Evolutionary conservation across 352 stramenopile genomes (phyloP).

Genomic region (Globisporangium echinulatum): DNA sequence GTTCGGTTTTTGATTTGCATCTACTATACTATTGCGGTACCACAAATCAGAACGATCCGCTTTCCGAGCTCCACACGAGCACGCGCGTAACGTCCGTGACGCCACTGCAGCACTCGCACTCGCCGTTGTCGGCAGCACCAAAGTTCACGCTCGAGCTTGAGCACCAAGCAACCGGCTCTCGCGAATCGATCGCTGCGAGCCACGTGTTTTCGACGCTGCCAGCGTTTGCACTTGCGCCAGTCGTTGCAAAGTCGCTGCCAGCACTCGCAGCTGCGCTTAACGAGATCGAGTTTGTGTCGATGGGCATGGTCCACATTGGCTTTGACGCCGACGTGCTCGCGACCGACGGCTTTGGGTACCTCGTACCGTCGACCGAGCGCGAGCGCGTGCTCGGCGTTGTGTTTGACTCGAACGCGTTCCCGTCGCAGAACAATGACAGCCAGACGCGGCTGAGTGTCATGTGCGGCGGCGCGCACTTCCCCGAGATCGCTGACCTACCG

Average conservation of each 20-base stretch:
- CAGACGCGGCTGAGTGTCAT: conserved; percentile 85
- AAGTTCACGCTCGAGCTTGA: conserved; percentile 39
- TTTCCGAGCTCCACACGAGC: conserved; percentile 34
- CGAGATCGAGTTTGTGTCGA: conserved; percentile 71
- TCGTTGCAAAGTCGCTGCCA: conserved; percentile 37
- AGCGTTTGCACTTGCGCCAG: conserved; percentile 42
- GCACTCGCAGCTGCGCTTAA: conserved; percentile 39
- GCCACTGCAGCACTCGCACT: not conserved
- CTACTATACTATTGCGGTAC: no score
- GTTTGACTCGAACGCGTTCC: conserved; percentile 87
- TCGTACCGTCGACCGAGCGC: conserved; percentile 67
- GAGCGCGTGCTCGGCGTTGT: conserved; percentile 77
- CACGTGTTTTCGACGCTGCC: conserved; percentile 80
- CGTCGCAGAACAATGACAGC: conserved; percentile 51
- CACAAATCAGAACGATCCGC: conserved; percentile 20
- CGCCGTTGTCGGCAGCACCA: conserved; percentile 5
- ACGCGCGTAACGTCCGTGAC: conserved; percentile 26
- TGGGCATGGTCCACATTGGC: conserved; percentile 79
- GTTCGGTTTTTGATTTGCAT: no score
- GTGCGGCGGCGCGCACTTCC: conserved; percentile 74
- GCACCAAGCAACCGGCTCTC: conserved; percentile 19
- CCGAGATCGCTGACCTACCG: conserved; percentile 36
- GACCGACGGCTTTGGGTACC: conserved; percentile 80
- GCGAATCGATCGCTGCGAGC: conserved; percentile 33
- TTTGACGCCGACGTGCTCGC: conserved; percentile 54